These are phyloP conservation scores for Gloeopeniophorella convolvens DNA, from an alignment of 768 basidiomycete species.

Conservation along the genomic window DNA sequence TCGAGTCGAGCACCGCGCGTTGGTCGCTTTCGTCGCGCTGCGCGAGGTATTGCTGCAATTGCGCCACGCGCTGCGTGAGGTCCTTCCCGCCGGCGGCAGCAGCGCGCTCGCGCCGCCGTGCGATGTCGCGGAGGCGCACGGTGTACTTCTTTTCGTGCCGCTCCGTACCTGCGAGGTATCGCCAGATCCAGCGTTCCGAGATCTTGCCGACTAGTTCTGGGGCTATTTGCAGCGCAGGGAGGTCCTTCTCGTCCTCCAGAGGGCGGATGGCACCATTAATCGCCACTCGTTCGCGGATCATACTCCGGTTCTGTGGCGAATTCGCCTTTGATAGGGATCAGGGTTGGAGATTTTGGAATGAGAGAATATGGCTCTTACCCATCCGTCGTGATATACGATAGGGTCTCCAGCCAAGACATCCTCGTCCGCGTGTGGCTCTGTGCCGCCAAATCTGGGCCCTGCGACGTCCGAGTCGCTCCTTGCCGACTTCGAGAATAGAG, in stretches of 20 bases:
- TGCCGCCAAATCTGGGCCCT: slow-evolving; percentile 5
- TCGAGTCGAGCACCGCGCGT: slow-evolving; percentile 28
- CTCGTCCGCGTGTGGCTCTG: slow-evolving; percentile 10
- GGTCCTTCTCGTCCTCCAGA: slow-evolving; percentile 63
- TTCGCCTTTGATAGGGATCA: slow-evolving; percentile 22
- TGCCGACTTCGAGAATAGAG: not conserved
- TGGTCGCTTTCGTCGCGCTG: slow-evolving; percentile 28
- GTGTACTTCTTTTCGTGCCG: slow-evolving; percentile 65
- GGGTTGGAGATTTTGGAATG: no score
- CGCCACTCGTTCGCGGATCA: slow-evolving; percentile 89
- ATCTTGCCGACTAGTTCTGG: slow-evolving; percentile 62
- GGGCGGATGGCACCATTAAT: slow-evolving; percentile 69
- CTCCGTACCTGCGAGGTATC: slow-evolving; percentile 61
- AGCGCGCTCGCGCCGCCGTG: slow-evolving; percentile 58
- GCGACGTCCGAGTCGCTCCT: not conserved
- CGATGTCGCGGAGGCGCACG: slow-evolving; percentile 46
- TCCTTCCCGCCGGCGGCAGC: slow-evolving; percentile 60
- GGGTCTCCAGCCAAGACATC: slow-evolving; percentile 52
- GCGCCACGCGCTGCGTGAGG: slow-evolving; percentile 43
- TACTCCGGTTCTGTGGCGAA: slow-evolving; percentile 41
- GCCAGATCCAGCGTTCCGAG: slow-evolving; percentile 64
- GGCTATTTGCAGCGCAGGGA: slow-evolving; percentile 60
- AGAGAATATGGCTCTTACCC: slow-evolving; percentile 31
- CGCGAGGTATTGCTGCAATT: slow-evolving; percentile 35
- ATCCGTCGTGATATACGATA: slow-evolving; percentile 44